Conservation (phyloP, 169 alveolate species). For the Plasmodium reichenowi region DNA sequence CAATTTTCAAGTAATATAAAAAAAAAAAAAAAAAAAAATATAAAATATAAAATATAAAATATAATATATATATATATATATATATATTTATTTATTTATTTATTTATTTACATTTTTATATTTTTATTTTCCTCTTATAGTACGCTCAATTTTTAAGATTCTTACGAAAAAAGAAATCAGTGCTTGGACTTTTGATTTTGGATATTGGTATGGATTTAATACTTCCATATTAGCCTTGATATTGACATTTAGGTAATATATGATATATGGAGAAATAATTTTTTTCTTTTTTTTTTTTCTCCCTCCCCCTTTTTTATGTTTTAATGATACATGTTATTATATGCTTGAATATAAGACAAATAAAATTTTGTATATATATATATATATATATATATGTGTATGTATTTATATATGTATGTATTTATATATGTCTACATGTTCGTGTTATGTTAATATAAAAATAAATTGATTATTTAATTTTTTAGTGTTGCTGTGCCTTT, state of each 20-base stretch:
- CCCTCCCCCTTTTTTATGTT: too few relatives aligned
- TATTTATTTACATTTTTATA: neutral
- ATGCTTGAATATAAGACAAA: too few relatives aligned
- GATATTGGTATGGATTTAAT: conserved; percentile 88
- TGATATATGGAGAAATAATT: neutral
- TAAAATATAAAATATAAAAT: too few relatives aligned
- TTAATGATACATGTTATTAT: too few relatives aligned
- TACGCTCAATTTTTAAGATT: conserved; percentile 44
- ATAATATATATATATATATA: conserved; percentile 1
- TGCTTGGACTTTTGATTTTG: conserved; percentile 83
- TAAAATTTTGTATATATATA: too few relatives aligned
- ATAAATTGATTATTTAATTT: too few relatives aligned
- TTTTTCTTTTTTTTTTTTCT: neutral
- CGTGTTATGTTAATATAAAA: too few relatives aligned
- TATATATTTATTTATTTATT: neutral
- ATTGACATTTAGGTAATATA: conserved; percentile 82
- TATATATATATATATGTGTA: too few relatives aligned
- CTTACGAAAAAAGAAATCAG: conserved; percentile 59
- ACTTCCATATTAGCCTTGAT: conserved; percentile 83
- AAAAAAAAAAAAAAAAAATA: too few relatives aligned
- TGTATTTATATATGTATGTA: too few relatives aligned
- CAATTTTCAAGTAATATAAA: conserved; percentile 55
- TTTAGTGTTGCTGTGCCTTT: conserved; percentile 79
- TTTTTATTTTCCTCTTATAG: conserved; percentile 9
- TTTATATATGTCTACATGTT: too few relatives aligned